Evolutionary conservation across 805 yeast species (phyloP), one percentile per base, ranked within the genome.

Genomic region (Wickerhamiella kazuoi): DNA sequence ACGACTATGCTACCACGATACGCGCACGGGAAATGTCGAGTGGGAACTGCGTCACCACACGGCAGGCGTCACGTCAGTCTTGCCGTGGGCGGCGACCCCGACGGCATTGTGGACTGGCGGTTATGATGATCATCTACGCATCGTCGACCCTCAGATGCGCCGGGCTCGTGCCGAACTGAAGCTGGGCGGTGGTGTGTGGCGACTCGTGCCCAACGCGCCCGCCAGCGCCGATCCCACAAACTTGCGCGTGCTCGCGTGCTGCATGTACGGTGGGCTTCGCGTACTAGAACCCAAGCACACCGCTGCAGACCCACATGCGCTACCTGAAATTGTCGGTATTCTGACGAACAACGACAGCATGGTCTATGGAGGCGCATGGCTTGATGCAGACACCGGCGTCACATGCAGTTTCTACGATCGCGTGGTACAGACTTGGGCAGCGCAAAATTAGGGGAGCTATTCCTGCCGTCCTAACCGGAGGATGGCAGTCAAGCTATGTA

Each of bases 361-460:
- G 83, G 86, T 87, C 40, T 87, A 87, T 52, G 98, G 97, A 0
- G 95, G 93, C 3, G 94, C 80, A 52, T 86, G 96, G 94, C 57
- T 65, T 13, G 51, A 52, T 2, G 63, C 64, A 3, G 72, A 65
- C 5, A 55, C 48, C 3, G 70, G 79, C 6, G 78, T 72, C 2
- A 84, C 95, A 1, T 87, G 96, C 55, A 83, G 95, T 40, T 87
- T 87, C 56, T 87, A 87, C 60, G 98, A 87, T 56, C 71, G 71
- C 40, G 72, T 79, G 16, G 68, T 87, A 2, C 94, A 86, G 46
- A 55, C 68, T 23, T 87, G 97, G 97, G 41, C 52, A 5, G 16
- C 16, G 7, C 16, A 15, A 29, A n/a, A n/a, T n/a, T n/a, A n/a
- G n/a, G n/a, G n/a, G n/a, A n/a, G n/a, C n/a, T n/a, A n/a, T n/a